These are phyloP conservation scores for Novymonas esmeraldas DNA, from an alignment of 208 protist species.

Conservation along the genomic window DNA sequence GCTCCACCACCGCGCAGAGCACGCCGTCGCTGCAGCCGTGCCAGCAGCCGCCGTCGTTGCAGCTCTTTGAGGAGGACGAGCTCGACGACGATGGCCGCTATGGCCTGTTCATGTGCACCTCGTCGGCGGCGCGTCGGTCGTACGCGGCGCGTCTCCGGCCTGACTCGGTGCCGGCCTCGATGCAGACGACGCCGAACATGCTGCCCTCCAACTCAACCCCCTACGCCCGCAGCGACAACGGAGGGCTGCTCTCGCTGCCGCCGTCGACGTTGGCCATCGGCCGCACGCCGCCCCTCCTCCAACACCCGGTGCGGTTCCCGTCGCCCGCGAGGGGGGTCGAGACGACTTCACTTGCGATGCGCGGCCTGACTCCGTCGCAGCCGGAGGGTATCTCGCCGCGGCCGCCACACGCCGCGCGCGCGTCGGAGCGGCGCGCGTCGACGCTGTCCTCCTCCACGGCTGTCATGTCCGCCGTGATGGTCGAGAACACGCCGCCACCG, in stretches of 20 bases:
- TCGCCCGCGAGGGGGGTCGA: neutral
- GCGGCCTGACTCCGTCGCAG: neutral
- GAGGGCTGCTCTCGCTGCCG: constrained; percentile 27
- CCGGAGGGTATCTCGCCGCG: neutral
- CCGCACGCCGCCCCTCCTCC: constrained; percentile 7
- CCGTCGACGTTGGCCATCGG: constrained; percentile 21
- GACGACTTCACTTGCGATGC: neutral
- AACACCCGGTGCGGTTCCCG: constrained; percentile 7
- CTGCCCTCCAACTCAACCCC: constrained; percentile 13
- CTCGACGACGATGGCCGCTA: constrained; percentile 23
- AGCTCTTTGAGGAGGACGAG: constrained; percentile 36
- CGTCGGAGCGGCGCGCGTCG: neutral
- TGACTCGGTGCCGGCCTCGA: constrained; percentile 28
- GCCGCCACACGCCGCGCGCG: neutral
- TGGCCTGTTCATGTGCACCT: constrained; percentile 10
- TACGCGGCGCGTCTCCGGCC: constrained; percentile 26
- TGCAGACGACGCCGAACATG: constrained; percentile 36
- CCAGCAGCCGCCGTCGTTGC: constrained; percentile 23
- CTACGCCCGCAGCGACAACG: constrained; percentile 33
- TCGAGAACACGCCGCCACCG: neutral
- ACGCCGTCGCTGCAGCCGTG: constrained; percentile 31
- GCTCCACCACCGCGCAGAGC: constrained; percentile 29
- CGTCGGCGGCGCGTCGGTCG: constrained; percentile 14
- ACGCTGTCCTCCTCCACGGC: neutral
- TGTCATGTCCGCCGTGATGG: neutral